Evolutionary conservation across 345 rosid genomes (phyloP).

Genomic region (Euphorbia lathyris): DNA sequence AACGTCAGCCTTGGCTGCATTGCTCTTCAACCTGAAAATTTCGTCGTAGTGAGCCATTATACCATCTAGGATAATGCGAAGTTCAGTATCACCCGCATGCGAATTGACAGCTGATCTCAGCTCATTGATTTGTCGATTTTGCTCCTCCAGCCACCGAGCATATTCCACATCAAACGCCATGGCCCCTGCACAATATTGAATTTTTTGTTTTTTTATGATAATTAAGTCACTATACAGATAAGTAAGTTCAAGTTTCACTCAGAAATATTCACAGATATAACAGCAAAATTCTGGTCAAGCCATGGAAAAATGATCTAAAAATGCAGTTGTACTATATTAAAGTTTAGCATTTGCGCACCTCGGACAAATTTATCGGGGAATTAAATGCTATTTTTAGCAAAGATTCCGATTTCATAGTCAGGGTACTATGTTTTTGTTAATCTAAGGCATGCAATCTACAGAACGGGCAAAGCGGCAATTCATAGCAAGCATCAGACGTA

Average conservation of each 20-base stretch:
- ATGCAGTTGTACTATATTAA: too few species aligned
- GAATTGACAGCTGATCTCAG: slow-evolving; percentile 90
- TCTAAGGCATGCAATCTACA: too few species aligned
- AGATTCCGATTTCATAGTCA: too few species aligned
- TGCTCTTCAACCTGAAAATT: slow-evolving; percentile 87
- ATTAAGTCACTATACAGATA: background rate
- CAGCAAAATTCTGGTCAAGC: background rate
- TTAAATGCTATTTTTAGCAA: too few species aligned
- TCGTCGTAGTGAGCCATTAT: slow-evolving; percentile 90
- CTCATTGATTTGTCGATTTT: slow-evolving; percentile 77
- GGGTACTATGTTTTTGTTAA: too few species aligned
- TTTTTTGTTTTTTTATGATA: too few species aligned
- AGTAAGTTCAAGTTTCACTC: background rate
- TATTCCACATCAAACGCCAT: slow-evolving; percentile 96
- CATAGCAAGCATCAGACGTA: too few species aligned
- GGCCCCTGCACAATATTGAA: slow-evolving; percentile 61
- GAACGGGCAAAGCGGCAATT: too few species aligned
- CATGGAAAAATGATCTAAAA: background rate
- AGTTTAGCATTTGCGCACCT: background rate
- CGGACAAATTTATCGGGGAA: background rate
- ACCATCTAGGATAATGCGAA: slow-evolving; percentile 78
- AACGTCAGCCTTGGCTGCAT: slow-evolving; percentile 94
- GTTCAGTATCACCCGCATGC: slow-evolving; percentile 94
- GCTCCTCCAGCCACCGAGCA: slow-evolving; percentile 92
- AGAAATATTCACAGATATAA: background rate